Conservation (phyloP, 768 basidiomycete genomes). For the Suillus decipiens region DNA sequence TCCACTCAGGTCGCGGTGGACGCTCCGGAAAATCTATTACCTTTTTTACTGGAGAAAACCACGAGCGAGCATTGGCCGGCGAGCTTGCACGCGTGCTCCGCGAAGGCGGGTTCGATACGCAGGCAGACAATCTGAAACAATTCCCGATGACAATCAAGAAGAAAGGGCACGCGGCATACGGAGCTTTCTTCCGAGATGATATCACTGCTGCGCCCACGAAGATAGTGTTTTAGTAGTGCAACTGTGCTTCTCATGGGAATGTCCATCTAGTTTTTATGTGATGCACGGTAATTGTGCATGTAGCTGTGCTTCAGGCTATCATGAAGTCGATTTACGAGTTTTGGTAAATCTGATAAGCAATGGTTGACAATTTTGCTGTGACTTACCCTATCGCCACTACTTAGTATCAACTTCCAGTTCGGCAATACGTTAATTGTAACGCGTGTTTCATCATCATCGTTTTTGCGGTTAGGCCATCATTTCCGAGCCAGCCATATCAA, state of each 20-base stretch:
- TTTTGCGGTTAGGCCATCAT: neutral
- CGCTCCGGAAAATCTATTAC: constrained; percentile 90
- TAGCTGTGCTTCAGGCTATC: constrained; percentile 1
- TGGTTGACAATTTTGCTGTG: neutral
- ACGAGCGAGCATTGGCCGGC: constrained; percentile 86
- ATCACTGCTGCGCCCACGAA: constrained; percentile 67
- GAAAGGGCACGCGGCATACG: constrained; percentile 88
- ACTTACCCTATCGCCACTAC: neutral
- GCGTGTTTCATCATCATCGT: constrained; percentile 1
- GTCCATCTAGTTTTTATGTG: neutral
- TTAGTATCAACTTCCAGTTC: neutral
- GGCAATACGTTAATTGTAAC: neutral
- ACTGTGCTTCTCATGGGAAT: neutral
- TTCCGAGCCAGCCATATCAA: constrained; percentile 3
- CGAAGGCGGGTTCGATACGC: constrained; percentile 82
- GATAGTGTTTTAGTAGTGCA: constrained; percentile 61
- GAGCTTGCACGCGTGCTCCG: constrained; percentile 89
- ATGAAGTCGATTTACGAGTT: neutral
- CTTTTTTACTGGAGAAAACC: constrained; percentile 92
- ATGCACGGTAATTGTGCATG: neutral
- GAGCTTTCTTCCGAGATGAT: constrained; percentile 77
- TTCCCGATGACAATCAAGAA: constrained; percentile 99
- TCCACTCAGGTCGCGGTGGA: constrained; percentile 80
- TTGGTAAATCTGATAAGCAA: constrained; percentile 1
- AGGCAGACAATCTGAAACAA: constrained; percentile 61